A percentile compares a stretch with the other conserved stretches of the same genome.
These are phyloP conservation scores for Diversispora eburnea DNA, from an alignment of 192 early-diverging fungal genomes.

Conservation along the genomic window DNA sequence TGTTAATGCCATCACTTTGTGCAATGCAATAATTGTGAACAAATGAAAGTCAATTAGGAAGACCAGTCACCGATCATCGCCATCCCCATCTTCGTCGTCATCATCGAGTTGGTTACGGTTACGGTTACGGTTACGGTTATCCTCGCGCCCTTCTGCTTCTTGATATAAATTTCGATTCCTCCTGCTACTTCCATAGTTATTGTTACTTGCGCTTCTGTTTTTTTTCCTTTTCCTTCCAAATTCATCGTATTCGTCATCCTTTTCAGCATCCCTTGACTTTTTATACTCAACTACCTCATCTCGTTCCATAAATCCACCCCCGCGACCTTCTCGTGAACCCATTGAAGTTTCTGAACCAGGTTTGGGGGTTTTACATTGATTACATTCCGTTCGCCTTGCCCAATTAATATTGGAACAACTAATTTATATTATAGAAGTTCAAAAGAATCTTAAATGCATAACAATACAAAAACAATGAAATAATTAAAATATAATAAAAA, in stretches of 20 bases:
- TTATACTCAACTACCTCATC: constrained; percentile 34
- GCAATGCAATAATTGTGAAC: not conserved
- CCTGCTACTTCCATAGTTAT: not conserved
- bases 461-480: not conserved
- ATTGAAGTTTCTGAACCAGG: constrained; percentile 29
- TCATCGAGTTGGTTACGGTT: not conserved
- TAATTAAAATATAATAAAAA: not conserved
- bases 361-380: constrained; percentile 33
- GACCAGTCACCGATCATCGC: constrained; percentile 28
- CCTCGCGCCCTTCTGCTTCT: not conserved
- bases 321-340: constrained; percentile 33
- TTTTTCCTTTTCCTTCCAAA: constrained; percentile 33
- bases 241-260: constrained; percentile 37
- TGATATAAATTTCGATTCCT: not conserved
- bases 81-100: constrained; percentile 30
- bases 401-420: constrained; percentile 41
- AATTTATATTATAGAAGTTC: not conserved
- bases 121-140: not conserved
- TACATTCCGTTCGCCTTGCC: constrained; percentile 33
- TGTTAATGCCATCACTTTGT: not conserved
- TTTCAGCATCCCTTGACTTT: constrained; percentile 23
- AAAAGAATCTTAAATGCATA: not conserved
- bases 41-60: not conserved
- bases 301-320: constrained; percentile 38
- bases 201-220: not conserved